Evolutionary conservation across 148 eudicot species (phyloP).

Genomic region (Mesembryanthemum crystallinum): DNA sequence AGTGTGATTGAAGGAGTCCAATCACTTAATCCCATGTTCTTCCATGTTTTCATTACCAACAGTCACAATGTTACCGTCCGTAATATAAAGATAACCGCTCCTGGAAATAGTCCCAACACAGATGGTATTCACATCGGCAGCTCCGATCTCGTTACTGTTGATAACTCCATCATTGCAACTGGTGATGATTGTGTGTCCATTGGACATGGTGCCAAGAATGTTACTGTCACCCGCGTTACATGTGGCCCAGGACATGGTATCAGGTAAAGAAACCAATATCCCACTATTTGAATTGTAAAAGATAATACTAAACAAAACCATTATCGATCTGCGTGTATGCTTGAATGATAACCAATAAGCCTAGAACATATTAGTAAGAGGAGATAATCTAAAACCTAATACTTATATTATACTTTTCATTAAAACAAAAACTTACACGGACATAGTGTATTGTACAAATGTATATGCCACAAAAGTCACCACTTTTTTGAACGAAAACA

Average conservation of each 20-base stretch:
- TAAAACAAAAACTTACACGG: too few relatives aligned
- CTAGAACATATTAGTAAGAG: too few relatives aligned
- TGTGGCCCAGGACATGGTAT: constrained; percentile 73
- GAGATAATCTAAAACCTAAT: too few relatives aligned
- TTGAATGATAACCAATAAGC: too few relatives aligned
- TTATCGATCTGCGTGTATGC: too few relatives aligned
- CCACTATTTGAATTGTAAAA: too few relatives aligned
- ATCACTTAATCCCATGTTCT: constrained; percentile 52
- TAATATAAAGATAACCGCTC: constrained; percentile 38
- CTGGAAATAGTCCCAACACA: constrained; percentile 50
- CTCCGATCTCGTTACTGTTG: constrained; percentile 30
- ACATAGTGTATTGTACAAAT: too few relatives aligned
- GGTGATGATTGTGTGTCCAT: constrained; percentile 67
- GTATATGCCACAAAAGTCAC: too few relatives aligned
- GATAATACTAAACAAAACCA: too few relatives aligned
- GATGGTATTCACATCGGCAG: constrained; percentile 44
- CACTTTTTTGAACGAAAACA: too few relatives aligned
- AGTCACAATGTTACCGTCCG: constrained; percentile 31
- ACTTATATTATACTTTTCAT: too few relatives aligned
- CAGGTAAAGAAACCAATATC: constrained; percentile 39
- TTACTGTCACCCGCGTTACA: constrained; percentile 32
- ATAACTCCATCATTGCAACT: constrained; percentile 32
- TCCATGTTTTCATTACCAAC: constrained; percentile 35
- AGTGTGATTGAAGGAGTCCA: constrained; percentile 35
- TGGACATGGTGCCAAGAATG: constrained; percentile 35